Conservation (phyloP, 2,329 filamentous ascomycete species). For the Ceratocystiopsis brevicomis region DNA sequence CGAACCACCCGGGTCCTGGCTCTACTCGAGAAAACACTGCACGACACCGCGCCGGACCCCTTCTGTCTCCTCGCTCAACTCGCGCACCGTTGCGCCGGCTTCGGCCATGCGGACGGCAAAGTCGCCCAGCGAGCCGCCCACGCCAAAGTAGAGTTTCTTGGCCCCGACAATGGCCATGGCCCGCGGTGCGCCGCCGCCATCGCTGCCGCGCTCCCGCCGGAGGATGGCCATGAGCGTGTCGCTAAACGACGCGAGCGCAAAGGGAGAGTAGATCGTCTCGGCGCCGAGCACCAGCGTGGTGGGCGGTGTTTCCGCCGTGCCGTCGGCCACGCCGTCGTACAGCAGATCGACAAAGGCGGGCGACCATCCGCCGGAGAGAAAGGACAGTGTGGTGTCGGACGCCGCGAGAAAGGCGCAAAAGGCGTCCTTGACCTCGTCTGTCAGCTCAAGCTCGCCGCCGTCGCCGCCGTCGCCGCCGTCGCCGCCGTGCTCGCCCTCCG, state of each 20-base stretch:
- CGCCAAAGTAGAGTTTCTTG: conserved; percentile 69
- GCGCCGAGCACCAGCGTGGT: conserved; percentile 46
- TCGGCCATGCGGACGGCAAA: conserved; percentile 37
- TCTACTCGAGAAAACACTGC: conserved; percentile 21
- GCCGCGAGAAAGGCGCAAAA: conserved; percentile 36
- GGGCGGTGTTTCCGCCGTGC: conserved; percentile 3
- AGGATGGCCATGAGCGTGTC: conserved; percentile 45
- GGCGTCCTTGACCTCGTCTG: conserved; percentile 32
- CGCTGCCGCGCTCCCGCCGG: conserved; percentile 19
- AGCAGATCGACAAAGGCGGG: conserved; percentile 42
- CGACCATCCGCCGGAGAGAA: conserved; percentile 62
- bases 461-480: conserved; percentile 40
- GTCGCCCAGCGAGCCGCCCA: conserved; percentile 64
- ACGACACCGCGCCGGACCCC: conserved; percentile 45
- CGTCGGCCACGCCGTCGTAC: conserved; percentile 14
- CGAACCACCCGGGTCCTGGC: too few relatives aligned
- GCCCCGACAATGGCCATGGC: conserved; percentile 51
- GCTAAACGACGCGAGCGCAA: conserved; percentile 48
- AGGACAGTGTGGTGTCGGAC: conserved; percentile 36
- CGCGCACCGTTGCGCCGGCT: conserved; percentile 28
- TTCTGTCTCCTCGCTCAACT: conserved; percentile 37
- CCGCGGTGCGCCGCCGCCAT: conserved; percentile 15
- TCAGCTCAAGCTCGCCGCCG: conserved; percentile 46
- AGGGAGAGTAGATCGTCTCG: conserved; percentile 70
- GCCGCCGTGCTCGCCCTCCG: conserved; percentile 40